These are phyloP conservation scores for Umbellularia californica DNA, from an alignment of 164 flowering plant species.

Conservation along the genomic window DNA sequence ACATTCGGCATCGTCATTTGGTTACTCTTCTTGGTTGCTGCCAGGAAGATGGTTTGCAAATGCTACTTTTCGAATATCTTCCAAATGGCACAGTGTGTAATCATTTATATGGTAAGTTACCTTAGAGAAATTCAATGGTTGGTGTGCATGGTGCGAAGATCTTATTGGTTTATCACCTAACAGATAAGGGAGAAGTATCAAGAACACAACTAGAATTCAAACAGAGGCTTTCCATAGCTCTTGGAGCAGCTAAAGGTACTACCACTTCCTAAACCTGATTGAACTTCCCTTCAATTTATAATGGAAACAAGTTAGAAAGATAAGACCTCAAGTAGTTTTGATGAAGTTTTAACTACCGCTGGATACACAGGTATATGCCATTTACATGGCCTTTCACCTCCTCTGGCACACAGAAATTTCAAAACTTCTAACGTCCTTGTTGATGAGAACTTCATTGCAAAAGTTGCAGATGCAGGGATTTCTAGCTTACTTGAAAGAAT, in stretches of 20 bases:
- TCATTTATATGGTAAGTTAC: conserved; percentile 62
- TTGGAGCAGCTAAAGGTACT: conserved; percentile 74
- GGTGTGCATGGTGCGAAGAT: not conserved
- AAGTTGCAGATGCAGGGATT: conserved; percentile 72
- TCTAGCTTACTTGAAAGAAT: conserved; percentile 37
- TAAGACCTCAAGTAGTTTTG: not conserved
- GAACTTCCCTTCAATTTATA: not conserved
- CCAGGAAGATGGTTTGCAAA: conserved; percentile 55
- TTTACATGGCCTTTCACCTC: conserved; percentile 56
- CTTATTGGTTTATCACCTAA: conserved; percentile 2
- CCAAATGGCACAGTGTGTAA: conserved; percentile 64
- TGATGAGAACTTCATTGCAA: conserved; percentile 74
- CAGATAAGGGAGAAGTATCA: conserved; percentile 39
- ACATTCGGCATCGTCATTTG: conserved; percentile 53
- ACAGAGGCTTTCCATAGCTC: conserved; percentile 63
- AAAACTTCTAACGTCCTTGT: conserved; percentile 70
- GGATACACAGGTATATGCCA: conserved; percentile 52
- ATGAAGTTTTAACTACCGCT: not conserved
- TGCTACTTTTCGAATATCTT: conserved; percentile 56
- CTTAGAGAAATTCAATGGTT: not conserved
- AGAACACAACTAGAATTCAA: conserved; percentile 57
- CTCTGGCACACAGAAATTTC: conserved; percentile 56
- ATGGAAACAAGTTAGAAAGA: not conserved
- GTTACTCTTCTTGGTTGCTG: conserved; percentile 64
- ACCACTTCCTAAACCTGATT: not conserved